Evolutionary conservation across 495 filamentous ascomycete genomes (phyloP), one percentile per base, ranked within the genome.

Genomic region (Neurospora tetrasperma): DNA sequence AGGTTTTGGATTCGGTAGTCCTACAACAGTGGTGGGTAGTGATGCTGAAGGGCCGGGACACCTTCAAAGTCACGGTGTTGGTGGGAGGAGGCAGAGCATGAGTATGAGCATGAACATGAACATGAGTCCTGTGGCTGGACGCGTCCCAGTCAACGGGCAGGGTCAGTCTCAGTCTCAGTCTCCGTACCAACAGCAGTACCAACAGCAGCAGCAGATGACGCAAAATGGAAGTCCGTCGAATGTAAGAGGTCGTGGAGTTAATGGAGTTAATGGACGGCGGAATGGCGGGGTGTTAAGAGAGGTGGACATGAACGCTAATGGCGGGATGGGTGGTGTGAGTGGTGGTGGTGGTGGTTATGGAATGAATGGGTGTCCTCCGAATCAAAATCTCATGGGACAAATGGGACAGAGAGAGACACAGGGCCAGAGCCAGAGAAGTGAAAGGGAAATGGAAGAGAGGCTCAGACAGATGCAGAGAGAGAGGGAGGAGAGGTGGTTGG

Each of bases 401-500:
- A 16, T n/a, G 41, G 8, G 1, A 16, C 38, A 59, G n/a, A 40
- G 1, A 16, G n/a, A 59, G n/a, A 40, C 27, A 41, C n/a, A 38
- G 35, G 35, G 35, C 4, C 35, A n/a, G 39, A 8, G 35, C 4
- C 35, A n/a, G 39, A 8, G 2, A 42, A 70, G 35, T 27, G 43
- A 35, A 66, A 71, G 38, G 69, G 38, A 69, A 73, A 71, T 48
- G 71, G 38, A 70, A 41, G n/a, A 42, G 59, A 68, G 20, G 42
- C 68, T 66, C 72, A 77, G 43, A 71, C 27, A 66, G 54, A 66
- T 66, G 27, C 54, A 66, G 54, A 42, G n/a, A 9, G 69, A 68
- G 16, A 69, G 70, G 68, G 76, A 77, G 43, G 74, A 44, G 70
- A 68, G 73, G 71, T 83, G 82, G 82, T 72, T 68, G 31, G 81